Conservation (phyloP, 306 rosid genomes). For the Pyrus pyrifolia region DNA sequence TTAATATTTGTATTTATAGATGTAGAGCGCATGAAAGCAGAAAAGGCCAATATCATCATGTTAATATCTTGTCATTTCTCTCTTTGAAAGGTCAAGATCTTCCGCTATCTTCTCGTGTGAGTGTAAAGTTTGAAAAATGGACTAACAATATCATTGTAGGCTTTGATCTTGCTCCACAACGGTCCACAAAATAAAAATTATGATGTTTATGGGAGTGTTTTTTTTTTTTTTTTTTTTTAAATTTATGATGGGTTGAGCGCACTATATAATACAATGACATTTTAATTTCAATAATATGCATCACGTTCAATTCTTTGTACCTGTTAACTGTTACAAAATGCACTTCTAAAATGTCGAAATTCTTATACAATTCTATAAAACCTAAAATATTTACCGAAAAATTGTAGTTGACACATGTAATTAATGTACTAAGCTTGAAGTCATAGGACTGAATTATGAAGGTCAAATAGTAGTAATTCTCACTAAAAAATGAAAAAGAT, state of each 20-base stretch:
- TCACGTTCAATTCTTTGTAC: background rate
- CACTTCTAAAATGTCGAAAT: background rate
- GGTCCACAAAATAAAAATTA: background rate
- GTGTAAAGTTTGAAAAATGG: background rate
- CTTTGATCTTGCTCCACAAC: background rate
- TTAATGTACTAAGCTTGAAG: background rate
- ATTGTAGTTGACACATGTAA: background rate
- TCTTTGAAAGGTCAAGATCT: background rate
- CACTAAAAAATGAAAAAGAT: too few relatives aligned
- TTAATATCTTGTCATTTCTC: background rate
- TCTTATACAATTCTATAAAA: background rate
- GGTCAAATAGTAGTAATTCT: too few relatives aligned
- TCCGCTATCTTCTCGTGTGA: background rate
- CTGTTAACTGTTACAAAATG: background rate
- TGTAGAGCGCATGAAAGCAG: slow-evolving; percentile 12
- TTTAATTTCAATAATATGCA: background rate
- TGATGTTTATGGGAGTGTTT: too few relatives aligned
- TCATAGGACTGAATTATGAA: background rate
- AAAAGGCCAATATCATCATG: slow-evolving; percentile 13
- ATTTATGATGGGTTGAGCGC: background rate
- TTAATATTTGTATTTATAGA: background rate
- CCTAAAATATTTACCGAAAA: background rate
- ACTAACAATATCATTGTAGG: slow-evolving; percentile 6
- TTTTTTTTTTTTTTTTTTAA: too few relatives aligned
- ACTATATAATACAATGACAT: background rate